phyloP scores from a whole-genome alignment of 1,139 yeast species.

The Yamadazyma buinensis region DNA sequence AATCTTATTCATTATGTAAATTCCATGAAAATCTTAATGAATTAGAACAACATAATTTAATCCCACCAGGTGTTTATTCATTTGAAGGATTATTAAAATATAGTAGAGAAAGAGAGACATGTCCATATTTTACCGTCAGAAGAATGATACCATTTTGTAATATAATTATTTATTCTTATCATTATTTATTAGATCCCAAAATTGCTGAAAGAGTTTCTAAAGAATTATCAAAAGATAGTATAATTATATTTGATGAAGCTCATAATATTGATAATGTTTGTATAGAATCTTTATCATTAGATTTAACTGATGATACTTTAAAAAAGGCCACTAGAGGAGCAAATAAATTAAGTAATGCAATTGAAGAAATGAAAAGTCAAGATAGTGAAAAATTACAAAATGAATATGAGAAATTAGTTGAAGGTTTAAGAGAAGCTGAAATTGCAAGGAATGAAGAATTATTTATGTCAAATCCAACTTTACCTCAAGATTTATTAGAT shows the following conservation, averaged over 20 bases:
- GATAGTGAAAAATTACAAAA: conserved; percentile 82
- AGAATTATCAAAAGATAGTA: conserved; percentile 88
- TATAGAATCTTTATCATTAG: conserved; percentile 89
- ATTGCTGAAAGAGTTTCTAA: conserved; percentile 93
- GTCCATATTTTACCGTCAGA: conserved; percentile 97
- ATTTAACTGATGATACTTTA: conserved; percentile 49
- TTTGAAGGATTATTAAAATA: conserved; percentile 77
- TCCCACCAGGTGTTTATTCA: conserved; percentile 92
- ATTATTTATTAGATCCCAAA: conserved; percentile 92
- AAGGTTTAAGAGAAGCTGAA: conserved; percentile 80
- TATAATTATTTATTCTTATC: conserved; percentile 92
- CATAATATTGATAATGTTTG: conserved; percentile 98
- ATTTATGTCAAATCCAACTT: conserved; percentile 82
- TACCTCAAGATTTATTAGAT: conserved; percentile 77
- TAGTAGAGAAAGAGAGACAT: conserved; percentile 74
- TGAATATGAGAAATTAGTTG: conserved; percentile 88
- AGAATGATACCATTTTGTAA: conserved; percentile 97
- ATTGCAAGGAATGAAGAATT: conserved; percentile 71
- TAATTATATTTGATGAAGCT: conserved; percentile 95
- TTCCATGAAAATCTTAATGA: conserved; percentile 88
- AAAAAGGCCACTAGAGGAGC: conserved; percentile 65
- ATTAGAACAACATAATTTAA: conserved; percentile 78
- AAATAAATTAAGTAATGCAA: conserved; percentile 63
- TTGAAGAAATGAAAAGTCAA: conserved; percentile 75
- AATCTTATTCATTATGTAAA: conserved; percentile 49